Percentiles rank a stretch among this genome's conserved stretches.
Evolutionary conservation across 495 filamentous ascomycete species (phyloP).

Genomic region (Xylaria curta): DNA sequence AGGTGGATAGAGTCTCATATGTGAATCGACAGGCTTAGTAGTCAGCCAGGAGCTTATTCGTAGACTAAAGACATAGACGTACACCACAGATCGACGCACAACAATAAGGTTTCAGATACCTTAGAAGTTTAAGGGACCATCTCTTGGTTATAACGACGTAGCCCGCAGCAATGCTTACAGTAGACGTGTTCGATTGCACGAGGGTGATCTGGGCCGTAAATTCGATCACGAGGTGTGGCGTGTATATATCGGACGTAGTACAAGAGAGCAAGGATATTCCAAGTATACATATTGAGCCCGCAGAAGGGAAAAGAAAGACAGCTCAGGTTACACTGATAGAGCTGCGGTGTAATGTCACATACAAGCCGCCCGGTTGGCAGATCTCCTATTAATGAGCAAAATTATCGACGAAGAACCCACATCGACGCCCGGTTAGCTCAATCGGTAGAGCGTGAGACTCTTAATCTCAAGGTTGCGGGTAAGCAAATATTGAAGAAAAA

Average conservation of each 20-base stretch:
- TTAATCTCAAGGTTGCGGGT: constrained; percentile 77
- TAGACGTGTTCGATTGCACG: neutral
- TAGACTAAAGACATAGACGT: neutral
- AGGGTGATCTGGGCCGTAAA: neutral
- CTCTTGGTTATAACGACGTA: neutral
- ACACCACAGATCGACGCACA: neutral
- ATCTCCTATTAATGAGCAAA: neutral
- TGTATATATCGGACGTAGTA: neutral
- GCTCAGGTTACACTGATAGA: neutral
- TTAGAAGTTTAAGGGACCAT: neutral
- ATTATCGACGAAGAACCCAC: neutral
- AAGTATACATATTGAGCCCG: neutral
- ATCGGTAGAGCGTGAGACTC: constrained; percentile 86
- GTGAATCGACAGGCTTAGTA: neutral
- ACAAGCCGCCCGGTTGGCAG: neutral
- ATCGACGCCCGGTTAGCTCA: constrained; percentile 66
- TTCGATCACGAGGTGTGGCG: neutral
- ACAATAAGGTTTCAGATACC: neutral
- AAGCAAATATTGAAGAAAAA: neutral
- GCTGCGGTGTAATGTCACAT: too few species aligned
- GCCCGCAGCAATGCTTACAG: neutral
- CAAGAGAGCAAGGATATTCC: neutral
- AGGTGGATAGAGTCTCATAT: neutral
- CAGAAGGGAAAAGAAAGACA: neutral
- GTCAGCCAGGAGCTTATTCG: neutral